Evolutionary conservation across 257 asterid genomes (phyloP).

Genomic region (Lithospermum erythrorhizon): DNA sequence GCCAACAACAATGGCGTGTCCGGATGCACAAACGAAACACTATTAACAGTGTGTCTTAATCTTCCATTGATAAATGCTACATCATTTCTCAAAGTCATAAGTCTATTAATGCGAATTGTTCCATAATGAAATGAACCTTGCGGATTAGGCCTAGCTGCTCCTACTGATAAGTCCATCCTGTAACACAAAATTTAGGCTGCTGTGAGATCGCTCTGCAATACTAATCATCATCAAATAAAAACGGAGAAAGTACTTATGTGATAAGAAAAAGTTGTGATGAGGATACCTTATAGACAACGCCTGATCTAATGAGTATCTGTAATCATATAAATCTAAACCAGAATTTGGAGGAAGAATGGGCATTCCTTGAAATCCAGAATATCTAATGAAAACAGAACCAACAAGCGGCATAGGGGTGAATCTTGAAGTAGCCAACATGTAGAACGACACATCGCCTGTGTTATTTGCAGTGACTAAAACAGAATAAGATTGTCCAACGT

Average conservation of each 20-base stretch:
- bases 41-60: conserved; percentile 17
- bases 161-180: conserved; percentile 25
- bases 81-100: conserved; percentile 9
- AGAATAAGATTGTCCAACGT: conserved; percentile 26
- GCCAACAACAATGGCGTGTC: conserved; percentile 26
- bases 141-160: conserved; percentile 24
- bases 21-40: conserved; percentile 19
- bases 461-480: conserved; percentile 22
- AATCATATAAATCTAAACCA: conserved; percentile 7
- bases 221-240: too few species aligned
- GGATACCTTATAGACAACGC: conserved; percentile 17
- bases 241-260: neutral
- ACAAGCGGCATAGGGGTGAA: conserved; percentile 12
- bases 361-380: conserved; percentile 12
- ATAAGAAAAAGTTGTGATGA: too few species aligned
- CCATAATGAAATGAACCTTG: conserved; percentile 29
- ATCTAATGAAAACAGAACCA: conserved; percentile 17
- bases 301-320: conserved; percentile 7
- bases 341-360: conserved; percentile 6
- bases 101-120: conserved; percentile 10
- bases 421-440: conserved; percentile 24
- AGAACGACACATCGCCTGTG: conserved; percentile 9
- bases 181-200: neutral
- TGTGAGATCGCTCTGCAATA: too few species aligned
- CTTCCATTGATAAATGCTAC: conserved; percentile 11